Base-by-base conservation (phyloP, 2,329 filamentous ascomycete genomes). In the Rutstroemia sydowiana region DNA sequence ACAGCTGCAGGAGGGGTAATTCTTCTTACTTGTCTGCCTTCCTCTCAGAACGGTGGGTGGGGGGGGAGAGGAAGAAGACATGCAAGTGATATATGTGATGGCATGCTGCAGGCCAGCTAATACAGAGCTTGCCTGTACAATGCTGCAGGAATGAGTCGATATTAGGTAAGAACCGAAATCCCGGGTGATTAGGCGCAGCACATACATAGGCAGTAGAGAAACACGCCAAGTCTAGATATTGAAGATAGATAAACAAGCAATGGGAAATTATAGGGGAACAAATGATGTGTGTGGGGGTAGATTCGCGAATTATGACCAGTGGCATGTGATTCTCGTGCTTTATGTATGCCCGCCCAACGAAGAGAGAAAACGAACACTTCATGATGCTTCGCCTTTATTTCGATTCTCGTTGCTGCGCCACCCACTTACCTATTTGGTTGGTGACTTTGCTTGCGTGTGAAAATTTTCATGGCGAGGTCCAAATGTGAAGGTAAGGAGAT, bases 271-370 rank as follows among this genome's bases (percentile, higher is more conserved):
- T 18, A 8, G n/a, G n/a, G n/a, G n/a, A n/a, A n/a, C n/a, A n/a
- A n/a, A 14, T 36, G 14, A n/a, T 16, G 13, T 36, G 11, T 11
- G 8, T 36, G n/a, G n/a, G n/a, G 18, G 34, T 8, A 18, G 14
- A 1, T 18, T 37, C n/a, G 34, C 34, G 14, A 7, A n/a, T 13
- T 6, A 18, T 6, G 40, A 21, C 20, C 34, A 37, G 48, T 26
- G 30, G 37, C 48, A 45, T 50, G 48, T 50, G 48, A 50, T 50
- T 36, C 14, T 16, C 28, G 48, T 37, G 48, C 13, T 45, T 21
- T 36, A 45, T 45, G 40, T 26, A 37, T 30, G 40, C 28, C 43
- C 30, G 31, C 41, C 48, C 31, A 30, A n/a, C 48, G 40, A 45
- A 31, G 32, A n/a, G 45, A 16, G 34, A 37, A 50, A 30, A 41